Conservation (phyloP, 1,284 basidiomycete species). For the Fomitopsis palustris region DNA sequence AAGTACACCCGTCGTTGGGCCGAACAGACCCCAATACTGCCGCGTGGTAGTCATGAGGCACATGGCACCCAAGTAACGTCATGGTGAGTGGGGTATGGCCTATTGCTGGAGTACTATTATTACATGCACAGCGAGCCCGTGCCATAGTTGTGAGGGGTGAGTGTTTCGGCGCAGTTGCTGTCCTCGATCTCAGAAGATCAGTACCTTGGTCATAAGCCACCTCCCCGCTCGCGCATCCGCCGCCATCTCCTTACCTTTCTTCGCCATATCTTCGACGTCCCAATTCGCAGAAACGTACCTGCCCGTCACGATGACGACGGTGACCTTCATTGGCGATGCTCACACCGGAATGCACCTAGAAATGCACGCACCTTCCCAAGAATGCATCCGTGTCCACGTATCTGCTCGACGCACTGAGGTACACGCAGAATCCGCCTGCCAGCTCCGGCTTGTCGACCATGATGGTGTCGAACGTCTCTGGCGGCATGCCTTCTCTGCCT, state of each 20-base stretch:
- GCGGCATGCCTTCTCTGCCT: not conserved
- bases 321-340: too few relatives aligned
- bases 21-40: too few relatives aligned
- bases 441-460: not conserved
- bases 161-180: too few relatives aligned
- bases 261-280: conserved; percentile 1
- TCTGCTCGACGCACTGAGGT: not conserved
- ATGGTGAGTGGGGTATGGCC: too few relatives aligned
- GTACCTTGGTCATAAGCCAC: not conserved
- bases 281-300: not conserved
- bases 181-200: not conserved
- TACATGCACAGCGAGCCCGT: too few relatives aligned
- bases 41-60: too few relatives aligned
- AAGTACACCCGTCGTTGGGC: too few relatives aligned
- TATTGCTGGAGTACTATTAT: conserved; percentile 28
- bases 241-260: not conserved
- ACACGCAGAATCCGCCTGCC: not conserved
- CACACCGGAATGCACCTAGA: not conserved
- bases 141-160: too few relatives aligned
- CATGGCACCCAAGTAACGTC: too few relatives aligned
- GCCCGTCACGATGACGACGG: too few relatives aligned
- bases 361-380: not conserved
- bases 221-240: not conserved
- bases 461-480: not conserved
- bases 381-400: not conserved